These are phyloP conservation scores for Hypoxylon crocopeplum DNA, from an alignment of 495 filamentous ascomycete genomes.

Conservation along the genomic window DNA sequence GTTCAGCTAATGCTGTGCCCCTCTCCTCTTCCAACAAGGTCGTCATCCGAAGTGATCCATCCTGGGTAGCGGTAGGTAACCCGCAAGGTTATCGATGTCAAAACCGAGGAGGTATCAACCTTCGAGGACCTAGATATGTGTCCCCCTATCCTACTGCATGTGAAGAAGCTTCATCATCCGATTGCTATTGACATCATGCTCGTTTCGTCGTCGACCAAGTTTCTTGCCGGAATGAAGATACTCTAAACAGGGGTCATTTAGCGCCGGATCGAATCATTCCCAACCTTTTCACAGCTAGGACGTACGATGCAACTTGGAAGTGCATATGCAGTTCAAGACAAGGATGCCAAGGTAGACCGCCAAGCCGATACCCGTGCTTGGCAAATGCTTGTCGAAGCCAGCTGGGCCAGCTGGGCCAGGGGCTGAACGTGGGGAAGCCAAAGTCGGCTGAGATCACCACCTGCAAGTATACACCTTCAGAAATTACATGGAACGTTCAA, in stretches of 20 bases:
- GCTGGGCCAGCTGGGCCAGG: conserved; percentile 13
- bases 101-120: not conserved
- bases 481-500: too few species aligned
- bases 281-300: conserved; percentile 3
- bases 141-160: not conserved
- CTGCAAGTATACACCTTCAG: too few species aligned
- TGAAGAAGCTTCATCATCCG: conserved; percentile 19
- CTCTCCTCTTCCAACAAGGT: conserved; percentile 18
- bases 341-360: conserved; percentile 22
- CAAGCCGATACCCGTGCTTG: conserved; percentile 41
- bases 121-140: not conserved
- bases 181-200: conserved; percentile 24
- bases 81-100: not conserved
- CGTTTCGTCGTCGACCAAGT: conserved; percentile 15
- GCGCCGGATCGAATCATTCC: conserved; percentile 11
- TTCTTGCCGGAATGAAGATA: not conserved
- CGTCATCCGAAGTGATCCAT: not conserved
- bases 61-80: not conserved
- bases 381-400: conserved; percentile 39
- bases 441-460: conserved; percentile 9
- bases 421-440: conserved; percentile 30
- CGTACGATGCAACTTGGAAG: conserved; percentile 15
- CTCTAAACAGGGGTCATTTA: conserved; percentile 7
- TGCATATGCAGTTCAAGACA: conserved; percentile 14
- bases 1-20: not conserved